Evolutionary conservation across 139 green algal species (phyloP).

Genomic region (Helicosporidium sp.): DNA sequence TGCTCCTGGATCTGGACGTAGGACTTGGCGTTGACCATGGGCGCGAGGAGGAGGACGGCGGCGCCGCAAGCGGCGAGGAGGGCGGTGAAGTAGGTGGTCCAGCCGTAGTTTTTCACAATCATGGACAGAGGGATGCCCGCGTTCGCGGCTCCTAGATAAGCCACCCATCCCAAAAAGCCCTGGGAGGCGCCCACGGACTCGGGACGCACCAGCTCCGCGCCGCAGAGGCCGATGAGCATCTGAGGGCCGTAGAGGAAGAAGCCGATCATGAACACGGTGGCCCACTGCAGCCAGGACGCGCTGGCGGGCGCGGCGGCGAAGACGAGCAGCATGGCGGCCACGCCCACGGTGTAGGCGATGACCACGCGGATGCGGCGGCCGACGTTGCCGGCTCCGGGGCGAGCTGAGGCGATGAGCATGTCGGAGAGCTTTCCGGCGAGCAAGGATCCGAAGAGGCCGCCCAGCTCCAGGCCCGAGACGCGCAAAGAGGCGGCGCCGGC

Average conservation of each 20-base stretch:
- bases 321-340: constrained; percentile 41
- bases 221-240: constrained; percentile 92
- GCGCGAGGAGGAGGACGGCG: constrained; percentile 66
- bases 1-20: constrained; percentile 43
- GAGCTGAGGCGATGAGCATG: constrained; percentile 42
- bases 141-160: constrained; percentile 53
- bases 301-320: constrained; percentile 51
- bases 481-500: constrained; percentile 50
- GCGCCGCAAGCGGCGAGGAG: constrained; percentile 57
- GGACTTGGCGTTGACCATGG: constrained; percentile 70
- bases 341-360: constrained; percentile 79
- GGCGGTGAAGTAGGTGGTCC: constrained; percentile 68
- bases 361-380: constrained; percentile 80
- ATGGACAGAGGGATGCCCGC: constrained; percentile 81
- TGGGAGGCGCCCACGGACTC: constrained; percentile 70
- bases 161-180: constrained; percentile 79
- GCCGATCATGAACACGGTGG: constrained; percentile 79
- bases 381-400: constrained; percentile 42
- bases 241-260: constrained; percentile 85
- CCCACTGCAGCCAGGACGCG: constrained; percentile 55
- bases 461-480: constrained; percentile 88
- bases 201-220: constrained; percentile 76
- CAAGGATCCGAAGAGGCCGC: constrained; percentile 72
- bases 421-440: constrained; percentile 67
- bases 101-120: constrained; percentile 81